phyloP scores from a whole-genome alignment of 2,329 filamentous ascomycete genomes.

The Epichloe hybrida region DNA sequence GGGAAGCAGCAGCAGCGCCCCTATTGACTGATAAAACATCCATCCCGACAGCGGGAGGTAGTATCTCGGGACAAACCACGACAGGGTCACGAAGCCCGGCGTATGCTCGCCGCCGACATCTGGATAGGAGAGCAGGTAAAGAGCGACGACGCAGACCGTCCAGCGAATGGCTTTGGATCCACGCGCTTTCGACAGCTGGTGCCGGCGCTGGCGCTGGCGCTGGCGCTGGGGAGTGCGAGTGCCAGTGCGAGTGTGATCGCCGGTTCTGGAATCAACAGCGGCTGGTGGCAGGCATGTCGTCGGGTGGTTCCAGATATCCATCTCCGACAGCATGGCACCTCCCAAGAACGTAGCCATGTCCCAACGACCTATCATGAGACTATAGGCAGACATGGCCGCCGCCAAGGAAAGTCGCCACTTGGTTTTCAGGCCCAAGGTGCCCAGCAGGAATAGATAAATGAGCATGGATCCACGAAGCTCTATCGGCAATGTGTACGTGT shows the following conservation, averaged over 20 bases:
- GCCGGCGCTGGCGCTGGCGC: neutral
- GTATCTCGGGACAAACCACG: constrained; percentile 21
- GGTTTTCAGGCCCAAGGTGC: constrained; percentile 22
- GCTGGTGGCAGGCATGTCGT: neutral
- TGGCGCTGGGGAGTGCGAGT: no score
- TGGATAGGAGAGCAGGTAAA: constrained; percentile 27
- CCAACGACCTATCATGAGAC: constrained; percentile 22
- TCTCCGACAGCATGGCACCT: constrained; percentile 23
- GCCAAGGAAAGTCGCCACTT: constrained; percentile 20
- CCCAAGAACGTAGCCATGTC: constrained; percentile 27
- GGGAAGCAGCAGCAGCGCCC: constrained; percentile 22
- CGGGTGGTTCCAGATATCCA: constrained; percentile 16
- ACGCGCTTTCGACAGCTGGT: neutral
- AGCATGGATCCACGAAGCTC: constrained; percentile 28
- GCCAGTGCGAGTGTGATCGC: neutral
- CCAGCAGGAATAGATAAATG: constrained; percentile 26
- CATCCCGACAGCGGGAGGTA: constrained; percentile 23
- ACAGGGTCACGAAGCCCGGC: constrained; percentile 22
- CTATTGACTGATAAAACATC: constrained; percentile 27
- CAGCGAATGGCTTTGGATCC: constrained; percentile 11
- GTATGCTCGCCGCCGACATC: constrained; percentile 25
- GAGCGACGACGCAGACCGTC: constrained; percentile 16
- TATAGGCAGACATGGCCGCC: constrained; percentile 19
- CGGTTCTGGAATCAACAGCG: neutral
- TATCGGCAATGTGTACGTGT: constrained; percentile 29